Evolutionary conservation across 805 yeast genomes (phyloP).

Genomic region (Kluyveromyces siamensis): DNA sequence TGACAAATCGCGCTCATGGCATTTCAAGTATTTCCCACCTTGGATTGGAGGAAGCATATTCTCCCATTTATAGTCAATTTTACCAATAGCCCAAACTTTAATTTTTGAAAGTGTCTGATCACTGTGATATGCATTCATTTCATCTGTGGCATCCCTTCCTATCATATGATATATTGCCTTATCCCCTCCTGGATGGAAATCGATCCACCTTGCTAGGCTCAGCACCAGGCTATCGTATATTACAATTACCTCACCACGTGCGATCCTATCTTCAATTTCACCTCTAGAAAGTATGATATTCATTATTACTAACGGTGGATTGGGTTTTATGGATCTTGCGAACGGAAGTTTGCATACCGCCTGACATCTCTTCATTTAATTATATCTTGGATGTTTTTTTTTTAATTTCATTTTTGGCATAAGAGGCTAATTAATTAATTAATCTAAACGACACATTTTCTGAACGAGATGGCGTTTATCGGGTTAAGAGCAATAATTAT

Average conservation of each 20-base stretch:
- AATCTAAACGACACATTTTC: neutral
- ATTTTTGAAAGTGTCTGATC: constrained; percentile 46
- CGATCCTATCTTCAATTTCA: constrained; percentile 51
- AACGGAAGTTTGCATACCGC: too few species aligned
- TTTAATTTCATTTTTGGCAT: neutral
- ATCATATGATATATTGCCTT: constrained; percentile 76
- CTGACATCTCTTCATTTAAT: too few species aligned
- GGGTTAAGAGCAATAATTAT: neutral
- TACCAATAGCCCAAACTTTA: constrained; percentile 55
- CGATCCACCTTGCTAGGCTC: constrained; percentile 61
- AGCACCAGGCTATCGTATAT: constrained; percentile 55
- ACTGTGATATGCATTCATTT: constrained; percentile 76
- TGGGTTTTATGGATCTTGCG: neutral
- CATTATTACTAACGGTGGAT: neutral
- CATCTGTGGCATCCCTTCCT: constrained; percentile 87
- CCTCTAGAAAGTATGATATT: constrained; percentile 28
- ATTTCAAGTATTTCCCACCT: constrained; percentile 48
- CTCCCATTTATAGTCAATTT: constrained; percentile 55
- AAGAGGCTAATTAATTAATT: neutral
- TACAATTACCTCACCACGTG: constrained; percentile 61
- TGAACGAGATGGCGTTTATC: neutral
- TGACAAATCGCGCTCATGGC: constrained; percentile 16
- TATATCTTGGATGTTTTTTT: neutral
- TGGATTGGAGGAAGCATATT: constrained; percentile 83
- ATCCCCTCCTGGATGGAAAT: constrained; percentile 81